Conservation (phyloP, 306 rosid genomes). For the Quercus bicolor region DNA sequence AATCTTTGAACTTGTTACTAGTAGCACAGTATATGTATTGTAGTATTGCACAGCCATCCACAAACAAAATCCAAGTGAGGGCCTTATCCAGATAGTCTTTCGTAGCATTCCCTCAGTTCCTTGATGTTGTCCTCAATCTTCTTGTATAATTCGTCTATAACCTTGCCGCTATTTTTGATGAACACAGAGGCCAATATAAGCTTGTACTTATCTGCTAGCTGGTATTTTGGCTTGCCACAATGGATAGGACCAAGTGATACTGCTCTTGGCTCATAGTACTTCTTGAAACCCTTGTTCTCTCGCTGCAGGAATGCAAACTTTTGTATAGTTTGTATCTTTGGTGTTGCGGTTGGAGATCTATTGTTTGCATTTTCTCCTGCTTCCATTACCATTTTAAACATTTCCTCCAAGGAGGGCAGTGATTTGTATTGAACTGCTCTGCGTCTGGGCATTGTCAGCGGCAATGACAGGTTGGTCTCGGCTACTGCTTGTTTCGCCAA, state of each 20-base stretch:
- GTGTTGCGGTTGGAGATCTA: too few species aligned
- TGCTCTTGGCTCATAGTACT: conserved; percentile 7
- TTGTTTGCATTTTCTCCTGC: too few species aligned
- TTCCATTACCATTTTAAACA: too few species aligned
- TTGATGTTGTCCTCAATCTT: neutral
- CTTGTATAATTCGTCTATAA: neutral
- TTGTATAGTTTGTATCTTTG: conserved; percentile 11
- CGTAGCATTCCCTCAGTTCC: neutral
- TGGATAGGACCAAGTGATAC: conserved; percentile 18
- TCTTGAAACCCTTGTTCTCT: neutral
- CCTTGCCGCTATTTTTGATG: neutral
- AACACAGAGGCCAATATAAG: neutral
- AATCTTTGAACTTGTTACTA: too few species aligned
- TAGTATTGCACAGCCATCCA: conserved; percentile 21
- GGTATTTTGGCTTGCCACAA: neutral
- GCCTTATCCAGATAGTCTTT: neutral
- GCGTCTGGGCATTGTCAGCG: too few species aligned
- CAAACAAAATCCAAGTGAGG: conserved; percentile 12
- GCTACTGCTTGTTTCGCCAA: too few species aligned
- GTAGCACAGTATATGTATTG: neutral
- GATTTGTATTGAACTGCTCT: too few species aligned
- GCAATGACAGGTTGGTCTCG: too few species aligned
- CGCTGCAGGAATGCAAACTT: neutral
- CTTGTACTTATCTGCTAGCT: conserved; percentile 6
- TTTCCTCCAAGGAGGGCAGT: too few species aligned